Base-by-base conservation (phyloP, 805 yeast genomes). In the Saccharomyces jurei region DNA sequence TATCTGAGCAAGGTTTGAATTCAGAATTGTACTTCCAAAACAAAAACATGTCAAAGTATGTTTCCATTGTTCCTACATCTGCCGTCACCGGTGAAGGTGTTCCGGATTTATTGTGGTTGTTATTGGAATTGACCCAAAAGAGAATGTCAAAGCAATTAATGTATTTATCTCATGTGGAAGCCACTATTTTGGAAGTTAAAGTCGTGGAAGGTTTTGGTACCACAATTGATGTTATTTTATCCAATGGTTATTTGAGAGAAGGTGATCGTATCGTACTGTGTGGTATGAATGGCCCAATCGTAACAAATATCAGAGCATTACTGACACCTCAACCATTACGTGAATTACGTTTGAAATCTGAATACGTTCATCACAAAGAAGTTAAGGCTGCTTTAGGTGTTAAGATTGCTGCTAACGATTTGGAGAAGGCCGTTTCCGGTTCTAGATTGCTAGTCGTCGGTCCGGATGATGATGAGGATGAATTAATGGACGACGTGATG, bases 61-160 rank as follows among this genome's bases (percentile, higher is more conserved):
- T 94, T 54, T 90, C 97, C 41, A 87, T 94, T 65, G 96, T 94
- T 48, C 99, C 99, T 64, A 94, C 99, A 21, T 92, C 98, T 58
- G 99, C 99, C 54, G 95, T 91, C 48, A 91, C 97, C 13, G 99
- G 99, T 72, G 99, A 94, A 76, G 99, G 99, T 87, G 95, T 94
- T 64, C 99, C 99, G 51, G 99, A 94, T 82, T 80, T 94, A 76
- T 82, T 94, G 68, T 90, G 97, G 92, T 81, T 94, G 72, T 78
- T 94, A 68, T 80, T 94, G 65, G 98, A 94, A 74, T 81, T 94
- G 66, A 94, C 99, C 14, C 98, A 94, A 76, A 87, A 89, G 84
- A 87, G 99, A 78, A 94, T 94, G 99, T 88, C 97, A 60, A 91
- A 91, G 73, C 97, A 92, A 78, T 84, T 94, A 76, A 92, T 89